Conservation (phyloP, 2,329 filamentous ascomycete genomes). For the Alternaria sp. region DNA sequence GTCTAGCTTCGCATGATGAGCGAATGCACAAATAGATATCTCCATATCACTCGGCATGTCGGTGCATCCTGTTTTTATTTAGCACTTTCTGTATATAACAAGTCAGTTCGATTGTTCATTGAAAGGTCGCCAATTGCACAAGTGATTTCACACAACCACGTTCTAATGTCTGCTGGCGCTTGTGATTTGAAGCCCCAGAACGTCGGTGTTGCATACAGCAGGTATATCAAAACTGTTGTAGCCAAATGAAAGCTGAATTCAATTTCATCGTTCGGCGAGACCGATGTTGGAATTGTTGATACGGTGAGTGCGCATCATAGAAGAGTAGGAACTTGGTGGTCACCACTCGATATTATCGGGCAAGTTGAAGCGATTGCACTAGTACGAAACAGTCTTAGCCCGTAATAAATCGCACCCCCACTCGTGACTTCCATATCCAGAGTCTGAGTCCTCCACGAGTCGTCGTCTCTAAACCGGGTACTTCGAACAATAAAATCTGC, state of each 20-base stretch:
- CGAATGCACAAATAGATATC: background rate
- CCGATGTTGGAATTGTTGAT: background rate
- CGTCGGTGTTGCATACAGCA: background rate
- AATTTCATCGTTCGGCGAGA: background rate
- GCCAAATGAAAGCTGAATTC: background rate
- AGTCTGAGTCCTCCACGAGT: slow-evolving; percentile 29
- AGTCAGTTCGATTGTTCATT: background rate
- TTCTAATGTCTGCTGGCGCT: background rate
- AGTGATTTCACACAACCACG: too few species aligned
- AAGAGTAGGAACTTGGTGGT: background rate
- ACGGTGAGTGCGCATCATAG: background rate
- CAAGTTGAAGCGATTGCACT: slow-evolving; percentile 15
- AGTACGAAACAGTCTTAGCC: slow-evolving; percentile 14
- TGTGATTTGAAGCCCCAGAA: background rate
- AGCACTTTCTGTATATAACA: background rate
- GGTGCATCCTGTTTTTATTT: background rate
- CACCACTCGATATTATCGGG: background rate
- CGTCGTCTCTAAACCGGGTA: slow-evolving; percentile 25
- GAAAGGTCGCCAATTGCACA: background rate
- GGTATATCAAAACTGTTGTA: background rate
- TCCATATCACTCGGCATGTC: background rate
- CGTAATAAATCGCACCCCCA: slow-evolving; percentile 28
- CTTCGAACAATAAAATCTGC: slow-evolving; percentile 8
- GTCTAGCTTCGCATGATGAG: slow-evolving; percentile 18
- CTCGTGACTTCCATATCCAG: slow-evolving; percentile 37